Conservation (phyloP, 371 early-diverging fungal genomes). For the Chytridium lagenaria region DNA sequence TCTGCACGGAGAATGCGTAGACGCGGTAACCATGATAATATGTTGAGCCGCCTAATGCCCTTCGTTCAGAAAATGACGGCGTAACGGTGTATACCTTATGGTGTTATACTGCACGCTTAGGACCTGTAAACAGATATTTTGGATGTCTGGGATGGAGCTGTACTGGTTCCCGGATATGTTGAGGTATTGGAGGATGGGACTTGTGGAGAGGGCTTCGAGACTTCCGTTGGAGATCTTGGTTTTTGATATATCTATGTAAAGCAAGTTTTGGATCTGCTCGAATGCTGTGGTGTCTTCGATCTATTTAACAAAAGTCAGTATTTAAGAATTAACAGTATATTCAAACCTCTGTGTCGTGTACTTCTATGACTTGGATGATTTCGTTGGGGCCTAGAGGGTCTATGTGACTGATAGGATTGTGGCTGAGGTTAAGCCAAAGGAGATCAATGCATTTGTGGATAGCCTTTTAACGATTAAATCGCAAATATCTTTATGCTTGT, state of each 20-base stretch:
- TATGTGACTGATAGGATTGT: slow-evolving; percentile 30
- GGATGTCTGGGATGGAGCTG: slow-evolving; percentile 36
- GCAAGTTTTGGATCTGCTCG: slow-evolving; percentile 27
- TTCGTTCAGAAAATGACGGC: too few species aligned
- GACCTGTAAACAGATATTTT: slow-evolving; percentile 25
- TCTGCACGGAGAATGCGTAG: slow-evolving; percentile 35
- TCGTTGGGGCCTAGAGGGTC: slow-evolving; percentile 26
- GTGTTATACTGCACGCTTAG: slow-evolving; percentile 35
- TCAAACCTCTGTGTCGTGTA: slow-evolving; percentile 24
- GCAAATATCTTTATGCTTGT: too few species aligned
- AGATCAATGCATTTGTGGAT: slow-evolving; percentile 22
- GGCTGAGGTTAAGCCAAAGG: slow-evolving; percentile 30
- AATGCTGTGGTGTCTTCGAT: slow-evolving; percentile 30
- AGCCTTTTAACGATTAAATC: slow-evolving; percentile 13
- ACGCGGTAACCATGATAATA: slow-evolving; percentile 37
- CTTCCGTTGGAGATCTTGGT: slow-evolving; percentile 26
- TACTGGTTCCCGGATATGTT: slow-evolving; percentile 34
- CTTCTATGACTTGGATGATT: slow-evolving; percentile 22
- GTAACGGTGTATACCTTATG: slow-evolving; percentile 16
- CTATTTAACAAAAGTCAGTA: too few species aligned
- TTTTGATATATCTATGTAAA: slow-evolving; percentile 40
- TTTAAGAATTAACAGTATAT: too few species aligned
- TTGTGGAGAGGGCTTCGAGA: slow-evolving; percentile 15
- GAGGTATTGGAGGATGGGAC: slow-evolving; percentile 37
- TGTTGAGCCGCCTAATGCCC: slow-evolving; percentile 29